Conservation (phyloP, 441 rosid species). For the Erodium moschatum region DNA sequence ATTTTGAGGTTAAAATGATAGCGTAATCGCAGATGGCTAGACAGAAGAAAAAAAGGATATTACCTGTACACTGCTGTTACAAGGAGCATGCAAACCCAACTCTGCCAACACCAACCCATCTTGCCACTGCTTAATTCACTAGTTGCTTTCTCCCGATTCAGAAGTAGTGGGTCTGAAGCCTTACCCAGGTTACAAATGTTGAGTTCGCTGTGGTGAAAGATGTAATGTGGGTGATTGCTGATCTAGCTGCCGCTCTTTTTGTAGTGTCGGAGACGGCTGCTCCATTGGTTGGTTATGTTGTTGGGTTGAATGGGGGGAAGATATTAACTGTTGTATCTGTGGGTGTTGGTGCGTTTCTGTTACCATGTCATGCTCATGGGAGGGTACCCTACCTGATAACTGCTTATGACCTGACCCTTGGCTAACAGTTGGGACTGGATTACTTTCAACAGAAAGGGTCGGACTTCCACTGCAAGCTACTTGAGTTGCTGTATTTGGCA, state of each 20-base stretch:
- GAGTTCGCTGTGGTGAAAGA: constrained; percentile 33
- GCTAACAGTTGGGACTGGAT: constrained; percentile 39
- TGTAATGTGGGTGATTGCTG: constrained; percentile 44
- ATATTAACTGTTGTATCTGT: constrained; percentile 35
- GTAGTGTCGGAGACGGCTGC: constrained; percentile 21
- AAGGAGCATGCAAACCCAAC: neutral
- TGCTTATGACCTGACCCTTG: constrained; percentile 56
- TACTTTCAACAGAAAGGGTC: constrained; percentile 37
- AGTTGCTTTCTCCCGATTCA: neutral
- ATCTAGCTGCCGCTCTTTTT: constrained; percentile 32
- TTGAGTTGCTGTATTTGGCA: constrained; percentile 39
- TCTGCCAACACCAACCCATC: neutral
- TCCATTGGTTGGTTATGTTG: constrained; percentile 24
- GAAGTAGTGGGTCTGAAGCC: constrained; percentile 23
- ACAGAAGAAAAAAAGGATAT: neutral
- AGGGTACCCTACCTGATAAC: constrained; percentile 46
- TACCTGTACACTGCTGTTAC: neutral
- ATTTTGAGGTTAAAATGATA: neutral
- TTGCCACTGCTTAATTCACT: neutral
- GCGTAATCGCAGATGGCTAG: neutral
- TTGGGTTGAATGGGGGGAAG: constrained; percentile 20
- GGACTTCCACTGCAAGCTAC: constrained; percentile 32
- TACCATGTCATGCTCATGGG: constrained; percentile 38
- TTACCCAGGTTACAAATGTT: constrained; percentile 46
- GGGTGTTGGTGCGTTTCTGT: constrained; percentile 32